Percentiles rank a stretch among this genome's conserved stretches.
phyloP scores from a whole-genome alignment of 2,329 filamentous ascomycete genomes.

The Juglanconis sp. region DNA sequence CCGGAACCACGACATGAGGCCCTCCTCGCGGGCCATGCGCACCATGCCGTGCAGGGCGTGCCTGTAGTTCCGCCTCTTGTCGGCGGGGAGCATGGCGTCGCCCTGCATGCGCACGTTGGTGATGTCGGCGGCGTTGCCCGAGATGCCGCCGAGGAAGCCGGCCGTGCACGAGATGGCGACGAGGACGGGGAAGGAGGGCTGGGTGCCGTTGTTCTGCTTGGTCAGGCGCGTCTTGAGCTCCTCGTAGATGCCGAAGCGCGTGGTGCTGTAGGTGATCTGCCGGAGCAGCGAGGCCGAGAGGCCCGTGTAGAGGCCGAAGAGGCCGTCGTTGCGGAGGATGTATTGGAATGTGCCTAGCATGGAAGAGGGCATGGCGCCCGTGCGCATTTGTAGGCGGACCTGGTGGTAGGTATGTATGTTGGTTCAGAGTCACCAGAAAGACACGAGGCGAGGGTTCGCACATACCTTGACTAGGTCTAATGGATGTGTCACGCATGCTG shows the following conservation, averaged over 20 bases:
- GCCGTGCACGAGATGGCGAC: conserved; percentile 79
- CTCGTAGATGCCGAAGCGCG: conserved; percentile 95
- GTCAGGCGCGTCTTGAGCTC: conserved; percentile 74
- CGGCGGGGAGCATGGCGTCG: conserved; percentile 70
- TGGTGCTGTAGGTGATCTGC: conserved; percentile 93
- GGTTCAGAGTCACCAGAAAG: no score
- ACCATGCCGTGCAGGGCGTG: conserved; percentile 83
- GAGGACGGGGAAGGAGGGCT: conserved; percentile 71
- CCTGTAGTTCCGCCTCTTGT: conserved; percentile 80
- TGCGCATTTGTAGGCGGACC: conserved; percentile 86
- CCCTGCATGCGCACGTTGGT: conserved; percentile 99
- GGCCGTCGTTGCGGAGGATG: conserved; percentile 71
- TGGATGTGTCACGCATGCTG: conserved; percentile 88
- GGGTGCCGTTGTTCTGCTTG: conserved; percentile 31
- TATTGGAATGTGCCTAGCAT: conserved; percentile 86
- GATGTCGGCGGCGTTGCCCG: conserved; percentile 92
- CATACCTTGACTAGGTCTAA: conserved; percentile 61
- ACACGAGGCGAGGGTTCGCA: not conserved
- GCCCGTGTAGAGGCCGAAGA: conserved; percentile 83
- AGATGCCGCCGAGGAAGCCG: conserved; percentile 83
- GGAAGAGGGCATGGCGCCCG: conserved; percentile 68
- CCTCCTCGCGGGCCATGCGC: conserved; percentile 85
- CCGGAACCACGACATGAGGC: conserved; percentile 71
- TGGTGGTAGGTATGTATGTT: conserved; percentile 30
- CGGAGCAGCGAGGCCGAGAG: conserved; percentile 89